Evolutionary conservation across 192 early-diverging fungal genomes (phyloP), one percentile per base, ranked within the genome.

Genomic region (Coemansia nantahalensis): DNA sequence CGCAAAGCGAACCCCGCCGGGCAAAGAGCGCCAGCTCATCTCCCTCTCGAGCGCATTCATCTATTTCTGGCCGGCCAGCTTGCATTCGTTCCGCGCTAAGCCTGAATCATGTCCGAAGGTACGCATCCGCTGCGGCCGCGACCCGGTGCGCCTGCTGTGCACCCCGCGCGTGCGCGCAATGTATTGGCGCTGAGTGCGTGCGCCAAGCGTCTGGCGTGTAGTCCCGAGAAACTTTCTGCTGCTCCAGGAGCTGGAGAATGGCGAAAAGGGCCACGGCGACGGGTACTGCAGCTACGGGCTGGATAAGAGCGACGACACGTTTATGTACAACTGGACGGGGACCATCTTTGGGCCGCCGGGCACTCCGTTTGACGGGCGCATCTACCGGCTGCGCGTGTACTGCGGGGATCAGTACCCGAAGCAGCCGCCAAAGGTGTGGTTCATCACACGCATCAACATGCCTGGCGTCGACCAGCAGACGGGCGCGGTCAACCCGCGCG

Each of bases 221-320:
- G 93, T 95, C 67, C 96, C 96, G 39, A 88, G 94, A 63, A 97
- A 94, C 77, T 97, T 99, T 72, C 83, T 89, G 52, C 85, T 99
- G 53, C 78, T 99, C 22, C 92, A 93, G 53, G 96, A 99, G 70
- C 86, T 97, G 24, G 96, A 99, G 65, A 91, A 93, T 74, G 93
- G 92, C 39, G 94, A 96, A 61, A 97, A 99, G 79, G 91, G 91
- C 37, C 82, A 88, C 63, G 92, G 94, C 45, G 94, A 96, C 70
- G 94, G 92, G 9, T 86, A 87, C 31, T 90, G 87, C 77, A 90
- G 86, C 64, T 99, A 97, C 68, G 96, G 96, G 24, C 80, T 99
- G 34, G 79, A 82, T 23, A 83, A 94, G 55, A 71, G 78, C 14
- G 93, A 95, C 47, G 57, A 67, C 10, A 63, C 84, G 3, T 61